Conservation (phyloP, 2,329 filamentous ascomycete species). For the Aureobasidium sp. region DNA sequence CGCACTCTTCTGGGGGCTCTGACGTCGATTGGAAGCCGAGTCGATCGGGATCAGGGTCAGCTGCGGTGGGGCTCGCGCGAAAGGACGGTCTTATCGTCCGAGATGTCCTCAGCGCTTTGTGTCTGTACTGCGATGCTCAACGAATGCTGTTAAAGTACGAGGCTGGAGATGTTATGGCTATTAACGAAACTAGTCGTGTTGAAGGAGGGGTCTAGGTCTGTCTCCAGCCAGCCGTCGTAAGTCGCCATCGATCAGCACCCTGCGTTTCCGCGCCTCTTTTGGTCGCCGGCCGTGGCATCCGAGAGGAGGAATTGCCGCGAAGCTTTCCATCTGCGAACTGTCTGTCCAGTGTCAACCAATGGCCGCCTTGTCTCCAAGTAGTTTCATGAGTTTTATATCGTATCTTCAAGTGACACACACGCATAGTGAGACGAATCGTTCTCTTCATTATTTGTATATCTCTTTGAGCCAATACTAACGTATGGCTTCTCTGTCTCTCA, state of each 20-base stretch:
- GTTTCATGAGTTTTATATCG: not conserved
- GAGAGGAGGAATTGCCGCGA: conserved; percentile 4
- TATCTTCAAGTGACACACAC: not conserved
- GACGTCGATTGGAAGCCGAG: not conserved
- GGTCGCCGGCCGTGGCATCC: not conserved
- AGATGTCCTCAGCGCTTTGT: not conserved
- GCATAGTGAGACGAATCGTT: not conserved
- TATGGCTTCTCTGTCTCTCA: not conserved
- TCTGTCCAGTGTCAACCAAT: not conserved
- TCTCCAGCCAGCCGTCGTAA: not conserved
- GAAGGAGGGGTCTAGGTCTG: conserved; percentile 3
- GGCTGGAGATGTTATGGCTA: not conserved
- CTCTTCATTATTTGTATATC: conserved; percentile 1
- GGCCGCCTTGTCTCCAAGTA: not conserved
- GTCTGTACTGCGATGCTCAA: not conserved
- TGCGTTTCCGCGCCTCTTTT: not conserved
- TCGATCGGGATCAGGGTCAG: conserved; percentile 4
- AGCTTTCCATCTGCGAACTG: not conserved
- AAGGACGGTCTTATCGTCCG: not conserved
- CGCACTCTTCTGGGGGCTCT: not conserved
- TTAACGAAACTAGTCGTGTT: not conserved
- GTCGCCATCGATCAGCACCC: conserved; percentile 8
- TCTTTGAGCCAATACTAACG: not conserved
- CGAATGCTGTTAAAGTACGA: not conserved
- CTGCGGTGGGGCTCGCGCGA: not conserved